Percentiles rank a stretch among this genome's conserved stretches.
Conservation (phyloP, 2,329 filamentous ascomycete genomes). For the Penicillium polonicum region DNA sequence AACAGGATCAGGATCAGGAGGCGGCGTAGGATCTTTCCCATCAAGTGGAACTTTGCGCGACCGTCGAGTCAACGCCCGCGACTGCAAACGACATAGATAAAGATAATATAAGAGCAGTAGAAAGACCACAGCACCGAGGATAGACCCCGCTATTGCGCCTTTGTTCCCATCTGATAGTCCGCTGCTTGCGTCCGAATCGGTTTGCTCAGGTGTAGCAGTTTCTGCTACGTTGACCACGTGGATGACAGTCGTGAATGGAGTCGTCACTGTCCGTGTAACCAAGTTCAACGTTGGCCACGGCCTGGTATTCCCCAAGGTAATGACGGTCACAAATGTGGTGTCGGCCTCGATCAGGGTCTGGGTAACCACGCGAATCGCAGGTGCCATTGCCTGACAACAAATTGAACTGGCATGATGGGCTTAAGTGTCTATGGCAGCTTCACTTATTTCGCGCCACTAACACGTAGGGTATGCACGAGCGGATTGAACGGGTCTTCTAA, state of each 20-base stretch:
- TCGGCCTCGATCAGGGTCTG: not conserved
- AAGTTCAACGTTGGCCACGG: not conserved
- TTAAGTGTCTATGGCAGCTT: not conserved
- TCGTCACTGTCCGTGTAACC: not conserved
- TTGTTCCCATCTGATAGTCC: not conserved
- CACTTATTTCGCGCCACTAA: constrained; percentile 1
- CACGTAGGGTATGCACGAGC: constrained; percentile 7
- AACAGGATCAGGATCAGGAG: not conserved
- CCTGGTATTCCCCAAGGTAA: not conserved
- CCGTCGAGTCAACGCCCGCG: not conserved
- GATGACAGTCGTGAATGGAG: not conserved
- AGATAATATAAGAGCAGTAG: constrained; percentile 3
- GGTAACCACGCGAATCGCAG: constrained; percentile 1
- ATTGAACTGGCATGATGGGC: not conserved
- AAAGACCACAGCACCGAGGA: not conserved
- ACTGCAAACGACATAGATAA: not conserved
- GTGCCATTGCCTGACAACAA: constrained; percentile 2
- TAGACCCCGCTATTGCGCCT: constrained; percentile 5
- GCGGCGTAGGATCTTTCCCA: not conserved
- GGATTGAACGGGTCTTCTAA: not conserved
- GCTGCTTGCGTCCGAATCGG: not conserved
- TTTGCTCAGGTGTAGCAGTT: not conserved
- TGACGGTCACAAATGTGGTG: not conserved
- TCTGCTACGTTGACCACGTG: not conserved
- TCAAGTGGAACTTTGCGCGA: not conserved